Base-by-base conservation (phyloP, 1,284 basidiomycete species). In the Leccinum subrobustum region DNA sequence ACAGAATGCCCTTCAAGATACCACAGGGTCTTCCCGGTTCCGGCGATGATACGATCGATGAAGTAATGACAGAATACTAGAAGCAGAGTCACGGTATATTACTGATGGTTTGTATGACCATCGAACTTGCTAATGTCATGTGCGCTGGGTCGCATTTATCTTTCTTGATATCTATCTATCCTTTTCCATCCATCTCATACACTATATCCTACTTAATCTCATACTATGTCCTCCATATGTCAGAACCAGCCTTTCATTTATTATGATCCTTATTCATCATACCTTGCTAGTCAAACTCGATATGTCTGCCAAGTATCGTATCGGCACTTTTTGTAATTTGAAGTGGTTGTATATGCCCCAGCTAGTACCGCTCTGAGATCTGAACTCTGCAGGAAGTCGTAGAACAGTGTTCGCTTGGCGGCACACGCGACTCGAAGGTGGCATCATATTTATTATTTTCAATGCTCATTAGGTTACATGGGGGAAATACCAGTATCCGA, bases 61-160 rank as follows among this genome's bases (percentile, higher is more conserved):
- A 72, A 47, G 63, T 35, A 18, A 72, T 68, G 69, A 61, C 61
- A 35, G 72, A 73, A 56, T 63, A 59, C 54, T 75, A 52, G 57
- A 56, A 35, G 8, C 52, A 48, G 29, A 50, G 16, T 29, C 27
- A 29, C 27, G 27, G 27, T 35, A 14, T 33, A 33, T 33, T 33
- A 33, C 11, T 33, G 31, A 55, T 53, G 60, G 62, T 72, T 6
- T 59, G 70, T 54, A 60, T 39, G 18, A 8, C 44, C 16, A 59
- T 62, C 56, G 48, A 16, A 6, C 33, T 23, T 42, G 9, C 39
- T 9, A 29, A 31, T 60, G 9, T 23, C 25, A 27, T 60, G 53
- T 60, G 61, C 59, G 70, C 70, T 60, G 57, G 67, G 14, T 60
- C 63, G 57, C 64, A 25, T 7, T 29, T 1, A 42, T 33, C 37